Percentiles rank a stretch among this genome's conserved stretches.
Conservation (phyloP, 345 rosid species). For the Citrus medica region DNA sequence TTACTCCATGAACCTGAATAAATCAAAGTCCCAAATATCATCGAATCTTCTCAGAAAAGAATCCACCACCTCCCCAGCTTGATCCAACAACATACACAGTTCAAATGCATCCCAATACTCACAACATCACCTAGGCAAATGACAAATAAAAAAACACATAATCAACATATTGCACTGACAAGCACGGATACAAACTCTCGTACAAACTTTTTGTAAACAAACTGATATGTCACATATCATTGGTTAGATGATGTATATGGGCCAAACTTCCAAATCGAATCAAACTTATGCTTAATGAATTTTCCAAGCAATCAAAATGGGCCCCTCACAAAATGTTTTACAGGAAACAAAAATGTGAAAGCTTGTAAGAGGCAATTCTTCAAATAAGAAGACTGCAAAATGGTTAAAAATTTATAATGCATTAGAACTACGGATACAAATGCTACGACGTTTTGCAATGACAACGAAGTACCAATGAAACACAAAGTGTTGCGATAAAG, state of each 20-base stretch:
- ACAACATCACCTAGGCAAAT: too few species aligned
- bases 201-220: too few species aligned
- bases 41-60: background rate
- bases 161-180: too few species aligned
- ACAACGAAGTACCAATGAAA: background rate
- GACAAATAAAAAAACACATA: too few species aligned
- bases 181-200: too few species aligned
- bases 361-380: background rate
- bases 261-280: background rate
- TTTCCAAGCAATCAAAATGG: background rate
- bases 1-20: background rate
- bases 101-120: background rate
- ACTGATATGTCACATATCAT: too few species aligned
- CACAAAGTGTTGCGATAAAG: background rate
- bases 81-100: background rate
- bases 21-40: background rate
- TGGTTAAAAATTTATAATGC: background rate
- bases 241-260: too few species aligned
- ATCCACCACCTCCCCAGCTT: background rate
- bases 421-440: background rate
- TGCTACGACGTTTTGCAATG: background rate
- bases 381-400: background rate
- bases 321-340: background rate
- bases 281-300: background rate
- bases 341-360: background rate